Evolutionary conservation across 805 yeast genomes (phyloP).

Genomic region (Yamadazyma akitaensis): DNA sequence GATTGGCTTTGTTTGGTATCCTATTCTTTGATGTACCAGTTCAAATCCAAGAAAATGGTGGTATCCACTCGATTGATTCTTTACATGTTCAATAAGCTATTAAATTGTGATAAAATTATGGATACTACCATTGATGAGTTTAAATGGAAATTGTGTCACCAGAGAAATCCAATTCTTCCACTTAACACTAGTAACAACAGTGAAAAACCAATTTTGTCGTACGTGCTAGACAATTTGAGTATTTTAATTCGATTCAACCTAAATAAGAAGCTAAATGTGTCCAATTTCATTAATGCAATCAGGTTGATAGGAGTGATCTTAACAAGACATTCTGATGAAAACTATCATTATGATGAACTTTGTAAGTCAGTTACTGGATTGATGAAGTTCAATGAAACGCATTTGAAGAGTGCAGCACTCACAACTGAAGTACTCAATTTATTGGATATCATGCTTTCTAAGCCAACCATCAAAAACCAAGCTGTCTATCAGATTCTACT

Average conservation of each 20-base stretch:
- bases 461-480: neutral
- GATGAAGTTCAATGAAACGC: conserved; percentile 22
- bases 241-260: conserved; percentile 35
- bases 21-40: conserved; percentile 38
- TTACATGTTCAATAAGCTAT: conserved; percentile 23
- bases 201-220: conserved; percentile 29
- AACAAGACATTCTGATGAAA: conserved; percentile 8
- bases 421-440: conserved; percentile 7
- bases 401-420: conserved; percentile 4
- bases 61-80: conserved; percentile 26
- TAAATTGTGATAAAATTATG: conserved; percentile 12
- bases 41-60: conserved; percentile 22
- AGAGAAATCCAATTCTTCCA: conserved; percentile 33
- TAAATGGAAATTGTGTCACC: conserved; percentile 43
- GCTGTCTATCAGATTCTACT: conserved; percentile 12
- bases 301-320: conserved; percentile 9
- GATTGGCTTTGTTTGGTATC: conserved; percentile 38
- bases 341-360: conserved; percentile 28
- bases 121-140: conserved; percentile 29
- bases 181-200: conserved; percentile 20
- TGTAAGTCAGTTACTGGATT: conserved; percentile 27
- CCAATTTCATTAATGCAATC: conserved; percentile 17
- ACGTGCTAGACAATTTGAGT: conserved; percentile 29
- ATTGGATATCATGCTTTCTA: conserved; percentile 7
- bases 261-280: conserved; percentile 32